Base-by-base conservation (phyloP, 2,329 filamentous ascomycete genomes). In the Nannizzia gypsea region DNA sequence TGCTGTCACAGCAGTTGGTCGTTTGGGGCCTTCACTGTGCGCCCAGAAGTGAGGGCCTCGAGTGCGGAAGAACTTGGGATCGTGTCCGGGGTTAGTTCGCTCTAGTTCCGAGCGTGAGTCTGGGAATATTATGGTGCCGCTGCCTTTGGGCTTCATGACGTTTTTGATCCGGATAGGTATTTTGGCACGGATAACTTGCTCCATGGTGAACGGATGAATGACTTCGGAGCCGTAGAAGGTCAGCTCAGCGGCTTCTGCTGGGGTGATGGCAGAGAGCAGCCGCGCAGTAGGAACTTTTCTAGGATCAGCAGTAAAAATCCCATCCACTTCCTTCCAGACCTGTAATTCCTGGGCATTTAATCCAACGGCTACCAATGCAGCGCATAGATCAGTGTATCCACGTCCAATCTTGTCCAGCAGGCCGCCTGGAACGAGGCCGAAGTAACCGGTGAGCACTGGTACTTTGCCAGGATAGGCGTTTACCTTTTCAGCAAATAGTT, bases 301-400 rank as follows among this genome's bases (percentile, higher is more conserved):
- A 2, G 89, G 89, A 69, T 96, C 92, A 3, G 85, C 85, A 1
- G 85, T 88, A 74, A 96, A 93, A 70, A 97, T 95, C 61, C 90
- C 91, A 72, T 99, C 93, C 5, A 99, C 93, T 72, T 99, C 93
- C 77, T 99, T 99, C 93, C 93, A 97, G 64, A 99, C 88, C 73
- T 99, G 93, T 58, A 99, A 81, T 73, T 99, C 93, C 59, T 86
- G 78, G 0, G 93, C 93, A 67, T 83, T 80, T n/a, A 95, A 78
- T 3, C 90, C 92, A 8, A 99, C 92, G 1, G 93, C 90, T 57
- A 91, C 86, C 15, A 99, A 79, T 4, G 93, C 91, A 11, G 93
- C 92, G 72, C 93, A 97, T 54, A 99, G 82, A 74, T 99, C 93
- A 8, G 93, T 97, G 74, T 99, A 99, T 31, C 93, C 93, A 67